Conservation (phyloP, 768 basidiomycete species). For the Xerocomellus chrysenteron region DNA sequence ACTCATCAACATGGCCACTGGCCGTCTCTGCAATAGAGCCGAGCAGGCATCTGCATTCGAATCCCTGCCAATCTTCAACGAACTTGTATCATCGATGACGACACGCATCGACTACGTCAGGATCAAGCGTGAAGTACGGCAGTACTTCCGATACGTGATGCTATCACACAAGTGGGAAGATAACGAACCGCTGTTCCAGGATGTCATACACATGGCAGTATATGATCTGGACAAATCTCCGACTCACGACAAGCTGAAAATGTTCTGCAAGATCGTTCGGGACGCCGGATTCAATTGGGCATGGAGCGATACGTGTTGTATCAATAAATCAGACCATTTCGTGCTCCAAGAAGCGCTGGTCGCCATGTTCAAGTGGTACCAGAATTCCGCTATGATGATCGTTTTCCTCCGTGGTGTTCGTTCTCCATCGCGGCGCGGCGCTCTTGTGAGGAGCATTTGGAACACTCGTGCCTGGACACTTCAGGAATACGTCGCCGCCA, state of each 20-base stretch:
- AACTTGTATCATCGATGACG: not conserved
- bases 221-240: not conserved
- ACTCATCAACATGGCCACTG: not conserved
- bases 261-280: not conserved
- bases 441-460: slow-evolving; percentile 6
- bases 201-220: not conserved
- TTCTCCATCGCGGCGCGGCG: not conserved
- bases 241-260: not conserved
- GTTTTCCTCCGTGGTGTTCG: not conserved
- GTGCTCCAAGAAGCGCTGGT: not conserved
- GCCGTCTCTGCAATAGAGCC: not conserved
- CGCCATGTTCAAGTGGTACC: not conserved
- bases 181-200: not conserved
- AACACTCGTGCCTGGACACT: slow-evolving; percentile 3
- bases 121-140: not conserved
- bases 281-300: not conserved
- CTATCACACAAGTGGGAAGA: slow-evolving; percentile 1
- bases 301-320: not conserved
- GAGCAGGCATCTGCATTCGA: not conserved
- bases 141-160: slow-evolving; percentile 1
- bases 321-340: not conserved
- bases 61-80: not conserved
- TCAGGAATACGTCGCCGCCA: not conserved
- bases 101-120: not conserved
- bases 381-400: not conserved